phyloP scores from a whole-genome alignment of 1,284 basidiomycete species.

The Cryptococcus sp. region DNA sequence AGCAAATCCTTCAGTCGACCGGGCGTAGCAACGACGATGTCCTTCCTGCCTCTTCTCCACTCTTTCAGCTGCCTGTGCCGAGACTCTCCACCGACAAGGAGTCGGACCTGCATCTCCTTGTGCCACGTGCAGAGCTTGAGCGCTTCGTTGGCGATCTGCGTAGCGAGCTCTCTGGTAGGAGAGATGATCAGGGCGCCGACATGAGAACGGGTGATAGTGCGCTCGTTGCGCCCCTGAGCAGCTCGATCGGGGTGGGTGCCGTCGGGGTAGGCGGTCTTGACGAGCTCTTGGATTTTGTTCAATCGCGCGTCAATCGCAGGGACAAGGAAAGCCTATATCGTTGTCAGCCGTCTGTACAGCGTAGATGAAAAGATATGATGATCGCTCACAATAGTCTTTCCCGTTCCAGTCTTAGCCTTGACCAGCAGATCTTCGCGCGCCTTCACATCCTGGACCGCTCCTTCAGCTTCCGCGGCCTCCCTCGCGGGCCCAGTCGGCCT shows the following conservation, averaged over 20 bases:
- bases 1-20: slow-evolving; percentile 84
- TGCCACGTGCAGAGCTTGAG: slow-evolving; percentile 68
- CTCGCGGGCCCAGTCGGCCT: slow-evolving; percentile 22
- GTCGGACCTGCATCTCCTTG: slow-evolving; percentile 67
- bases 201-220: slow-evolving; percentile 55
- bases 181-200: slow-evolving; percentile 84
- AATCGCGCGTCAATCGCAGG: slow-evolving; percentile 80
- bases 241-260: slow-evolving; percentile 26
- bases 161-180: slow-evolving; percentile 91
- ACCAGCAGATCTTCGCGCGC: slow-evolving; percentile 44
- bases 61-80: slow-evolving; percentile 68
- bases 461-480: slow-evolving; percentile 26
- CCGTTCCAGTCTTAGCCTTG: slow-evolving; percentile 85
- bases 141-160: slow-evolving; percentile 89
- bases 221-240: slow-evolving; percentile 31
- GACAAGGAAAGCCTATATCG: slow-evolving; percentile 70
- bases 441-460: slow-evolving; percentile 23
- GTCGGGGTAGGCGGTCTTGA: slow-evolving; percentile 22
- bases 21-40: slow-evolving; percentile 91
- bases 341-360: background rate
- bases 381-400: slow-evolving; percentile 70
- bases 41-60: slow-evolving; percentile 67
- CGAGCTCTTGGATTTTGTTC: slow-evolving; percentile 39
- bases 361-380: background rate
- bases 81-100: slow-evolving; percentile 79